phyloP scores from a whole-genome alignment of 78 protist species.

The Guillardia theta region DNA sequence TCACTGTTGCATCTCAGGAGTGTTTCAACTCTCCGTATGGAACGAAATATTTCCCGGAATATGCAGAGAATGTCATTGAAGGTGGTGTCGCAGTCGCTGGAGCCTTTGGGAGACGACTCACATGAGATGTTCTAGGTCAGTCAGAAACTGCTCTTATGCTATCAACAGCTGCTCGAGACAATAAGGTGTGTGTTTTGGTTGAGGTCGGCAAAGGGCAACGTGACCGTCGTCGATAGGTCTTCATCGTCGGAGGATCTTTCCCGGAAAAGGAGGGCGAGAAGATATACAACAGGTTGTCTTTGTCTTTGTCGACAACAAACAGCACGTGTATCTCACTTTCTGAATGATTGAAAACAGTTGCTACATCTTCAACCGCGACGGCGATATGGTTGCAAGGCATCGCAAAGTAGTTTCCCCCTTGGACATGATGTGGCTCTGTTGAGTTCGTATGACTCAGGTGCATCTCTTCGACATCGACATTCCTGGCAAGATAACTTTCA shows the following conservation, averaged over 20 bases:
- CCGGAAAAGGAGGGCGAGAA: conserved; percentile 69
- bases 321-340: no score
- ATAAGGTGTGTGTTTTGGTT: neutral
- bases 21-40: conserved; percentile 85
- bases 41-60: conserved; percentile 70
- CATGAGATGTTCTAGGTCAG: conserved; percentile 48
- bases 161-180: neutral
- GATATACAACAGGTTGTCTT: conserved; percentile 90
- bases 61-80: conserved; percentile 72
- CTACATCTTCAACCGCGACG: conserved; percentile 67
- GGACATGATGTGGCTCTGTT: neutral
- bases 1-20: neutral
- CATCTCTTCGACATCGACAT: conserved; percentile 94
- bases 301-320: no score
- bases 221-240: conserved; percentile 21
- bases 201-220: no score
- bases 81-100: no score
- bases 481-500: conserved; percentile 44
- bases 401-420: conserved; percentile 63
- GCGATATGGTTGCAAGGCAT: conserved; percentile 68
- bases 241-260: conserved; percentile 86
- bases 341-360: no score
- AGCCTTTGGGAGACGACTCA: neutral
- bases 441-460: conserved; percentile 32
- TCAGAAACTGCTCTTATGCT: neutral